Evolutionary conservation across 768 basidiomycete genomes (phyloP).

Genomic region (Lentinula guzmanii): DNA sequence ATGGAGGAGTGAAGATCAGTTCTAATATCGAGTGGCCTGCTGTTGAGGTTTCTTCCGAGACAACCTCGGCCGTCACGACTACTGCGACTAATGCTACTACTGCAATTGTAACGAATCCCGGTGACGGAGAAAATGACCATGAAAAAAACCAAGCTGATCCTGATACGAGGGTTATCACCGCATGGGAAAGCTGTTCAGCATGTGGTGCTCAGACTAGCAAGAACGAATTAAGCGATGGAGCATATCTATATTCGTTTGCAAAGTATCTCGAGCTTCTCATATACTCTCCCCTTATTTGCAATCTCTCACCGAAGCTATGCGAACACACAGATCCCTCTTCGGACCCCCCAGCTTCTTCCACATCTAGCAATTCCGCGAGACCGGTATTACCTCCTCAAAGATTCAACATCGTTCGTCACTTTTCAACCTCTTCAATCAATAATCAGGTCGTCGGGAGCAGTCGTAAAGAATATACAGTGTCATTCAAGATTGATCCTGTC

Average conservation of each 20-base stretch:
- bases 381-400: neutral
- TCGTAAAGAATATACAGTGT: slow-evolving; percentile 19
- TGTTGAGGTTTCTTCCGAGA: neutral
- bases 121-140: neutral
- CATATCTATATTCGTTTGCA: slow-evolving; percentile 47
- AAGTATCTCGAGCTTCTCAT: slow-evolving; percentile 53
- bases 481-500: slow-evolving; percentile 38
- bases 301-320: slow-evolving; percentile 35
- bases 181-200: slow-evolving; percentile 46
- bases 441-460: neutral
- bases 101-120: neutral
- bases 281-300: slow-evolving; percentile 34
- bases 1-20: slow-evolving; percentile 24
- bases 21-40: slow-evolving; percentile 12
- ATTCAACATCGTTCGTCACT: slow-evolving; percentile 33
- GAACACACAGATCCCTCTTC: slow-evolving; percentile 35
- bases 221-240: slow-evolving; percentile 38
- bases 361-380: slow-evolving; percentile 9
- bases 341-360: slow-evolving; percentile 10
- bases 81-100: no score
- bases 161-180: slow-evolving; percentile 10
- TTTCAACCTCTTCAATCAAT: slow-evolving; percentile 21
- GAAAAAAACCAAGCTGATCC: neutral
- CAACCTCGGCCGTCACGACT: neutral
- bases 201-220: slow-evolving; percentile 33